Base-by-base conservation (phyloP, 805 yeast genomes). In the Kurtzmaniella cleridarum region DNA sequence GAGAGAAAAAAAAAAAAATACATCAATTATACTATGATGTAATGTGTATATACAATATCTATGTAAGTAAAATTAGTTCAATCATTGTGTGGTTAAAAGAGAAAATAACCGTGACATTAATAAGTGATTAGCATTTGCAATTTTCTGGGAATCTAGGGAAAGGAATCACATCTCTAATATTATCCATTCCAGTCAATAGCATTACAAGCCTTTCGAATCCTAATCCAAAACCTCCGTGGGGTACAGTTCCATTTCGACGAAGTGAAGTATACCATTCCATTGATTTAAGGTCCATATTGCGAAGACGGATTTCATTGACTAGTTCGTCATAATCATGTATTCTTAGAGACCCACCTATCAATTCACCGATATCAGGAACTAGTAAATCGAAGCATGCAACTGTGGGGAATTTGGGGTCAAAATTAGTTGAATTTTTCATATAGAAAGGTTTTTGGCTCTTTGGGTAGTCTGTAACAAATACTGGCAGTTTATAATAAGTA, bases 221-320 rank as follows among this genome's bases (percentile, higher is more conserved):
- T 69, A 93, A 67, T 0, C 99, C 99, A 61, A 84, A 93, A 0
- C 99, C 99, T 35, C 98, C 98, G 56, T 91, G 98, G 0, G 97
- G 96, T 16, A 81, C 81, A 2, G 84, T 66, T 0, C 97, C 98
- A 49, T 84, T 80, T 44, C 66, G 66, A 43, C 98, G 70, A 7
- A 84, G 67, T 1, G 81, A 75, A 20, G 82, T 48, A 54, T 90
- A 93, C 99, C 99, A 93, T 24, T 75, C 69, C 58, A 93, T 58
- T 14, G 76, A 75, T 2, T 69, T 73, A 2, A 57, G 53, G 38
- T 76, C 73, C 90, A 89, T 84, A 2, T 64, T 65, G 39, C 84
- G 61, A 3, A 53, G 41, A 6, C 56, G 41, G 59, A 91, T 78
- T 42, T 77, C 83, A 1, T 44, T 44, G 2, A 65, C 48, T 13